A percentile compares a stretch with the other conserved stretches of the same genome.
Evolutionary conservation across 208 protist species (phyloP).

Genomic region (Lotmaria passim): DNA sequence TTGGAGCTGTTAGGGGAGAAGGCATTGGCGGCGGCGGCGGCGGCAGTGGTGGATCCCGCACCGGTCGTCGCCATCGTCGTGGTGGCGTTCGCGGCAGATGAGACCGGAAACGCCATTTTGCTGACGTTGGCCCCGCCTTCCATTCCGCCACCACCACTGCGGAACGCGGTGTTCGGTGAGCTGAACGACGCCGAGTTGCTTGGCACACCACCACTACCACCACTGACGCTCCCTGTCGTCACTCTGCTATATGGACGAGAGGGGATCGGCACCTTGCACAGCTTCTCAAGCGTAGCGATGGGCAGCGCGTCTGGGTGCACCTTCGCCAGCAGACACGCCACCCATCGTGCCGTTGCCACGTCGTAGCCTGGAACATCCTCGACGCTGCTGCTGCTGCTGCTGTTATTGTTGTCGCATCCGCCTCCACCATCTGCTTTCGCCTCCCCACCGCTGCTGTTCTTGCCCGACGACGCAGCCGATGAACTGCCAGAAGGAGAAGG

Average conservation of each 20-base stretch:
- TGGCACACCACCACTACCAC: too few relatives aligned
- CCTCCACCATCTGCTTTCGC: too few relatives aligned
- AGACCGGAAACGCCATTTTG: background rate
- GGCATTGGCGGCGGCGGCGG: background rate
- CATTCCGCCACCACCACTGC: background rate
- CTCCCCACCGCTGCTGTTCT: too few relatives aligned
- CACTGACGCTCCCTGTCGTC: background rate
- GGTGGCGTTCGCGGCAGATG: background rate
- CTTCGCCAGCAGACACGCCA: conserved; percentile 42
- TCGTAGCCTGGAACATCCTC: conserved; percentile 25
- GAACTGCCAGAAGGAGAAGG: too few relatives aligned
- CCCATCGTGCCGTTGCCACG: conserved; percentile 29
- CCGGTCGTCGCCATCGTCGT: too few relatives aligned
- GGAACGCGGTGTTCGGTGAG: too few relatives aligned
- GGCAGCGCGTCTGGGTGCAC: conserved; percentile 61
- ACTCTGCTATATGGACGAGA: background rate
- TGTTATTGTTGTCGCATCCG: too few relatives aligned
- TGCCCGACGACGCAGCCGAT: background rate
- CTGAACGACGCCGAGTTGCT: too few relatives aligned
- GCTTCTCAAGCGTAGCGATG: conserved; percentile 35
- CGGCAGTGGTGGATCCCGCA: background rate
- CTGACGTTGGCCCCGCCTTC: background rate
- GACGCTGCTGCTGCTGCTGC: background rate
- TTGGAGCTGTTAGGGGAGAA: background rate
- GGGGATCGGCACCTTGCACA: conserved; percentile 29